phyloP scores from a whole-genome alignment of 139 green algal genomes.

The Diplosphaera chodatii region DNA sequence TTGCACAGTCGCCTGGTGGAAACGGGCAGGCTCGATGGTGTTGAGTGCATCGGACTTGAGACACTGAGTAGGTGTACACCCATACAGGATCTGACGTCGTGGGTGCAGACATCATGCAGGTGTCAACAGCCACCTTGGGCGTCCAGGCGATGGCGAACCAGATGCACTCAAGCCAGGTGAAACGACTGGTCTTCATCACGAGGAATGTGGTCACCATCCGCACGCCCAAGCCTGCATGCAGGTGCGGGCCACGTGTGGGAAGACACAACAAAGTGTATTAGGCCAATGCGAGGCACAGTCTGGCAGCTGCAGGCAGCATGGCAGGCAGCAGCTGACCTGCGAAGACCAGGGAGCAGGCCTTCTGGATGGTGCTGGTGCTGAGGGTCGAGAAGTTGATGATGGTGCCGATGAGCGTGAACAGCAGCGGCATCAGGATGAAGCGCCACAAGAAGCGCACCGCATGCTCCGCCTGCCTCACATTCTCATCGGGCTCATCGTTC shows the following conservation, averaged over 20 bases:
- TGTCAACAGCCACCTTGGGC: no score
- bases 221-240: conserved; percentile 52
- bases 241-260: no score
- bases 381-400: conserved; percentile 53
- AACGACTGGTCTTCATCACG: conserved; percentile 36
- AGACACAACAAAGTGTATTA: no score
- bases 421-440: conserved; percentile 60
- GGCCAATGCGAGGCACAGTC: no score
- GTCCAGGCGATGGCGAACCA: conserved; percentile 77
- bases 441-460: conserved; percentile 41
- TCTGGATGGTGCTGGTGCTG: conserved; percentile 36
- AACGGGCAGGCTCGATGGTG: no score
- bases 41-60: no score
- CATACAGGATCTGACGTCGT: no score
- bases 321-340: no score
- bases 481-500: background rate
- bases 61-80: no score
- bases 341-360: conserved; percentile 48
- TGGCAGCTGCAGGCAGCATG: no score
- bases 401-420: conserved; percentile 77
- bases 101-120: no score
- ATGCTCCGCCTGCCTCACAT: conserved; percentile 9
- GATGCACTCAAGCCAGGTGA: conserved; percentile 53
- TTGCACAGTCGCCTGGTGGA: conserved; percentile 84
- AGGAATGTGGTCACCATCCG: conserved; percentile 45